Evolutionary conservation across 2,329 filamentous ascomycete genomes (phyloP).

Genomic region (Paracorniculantispora psalliotae): DNA sequence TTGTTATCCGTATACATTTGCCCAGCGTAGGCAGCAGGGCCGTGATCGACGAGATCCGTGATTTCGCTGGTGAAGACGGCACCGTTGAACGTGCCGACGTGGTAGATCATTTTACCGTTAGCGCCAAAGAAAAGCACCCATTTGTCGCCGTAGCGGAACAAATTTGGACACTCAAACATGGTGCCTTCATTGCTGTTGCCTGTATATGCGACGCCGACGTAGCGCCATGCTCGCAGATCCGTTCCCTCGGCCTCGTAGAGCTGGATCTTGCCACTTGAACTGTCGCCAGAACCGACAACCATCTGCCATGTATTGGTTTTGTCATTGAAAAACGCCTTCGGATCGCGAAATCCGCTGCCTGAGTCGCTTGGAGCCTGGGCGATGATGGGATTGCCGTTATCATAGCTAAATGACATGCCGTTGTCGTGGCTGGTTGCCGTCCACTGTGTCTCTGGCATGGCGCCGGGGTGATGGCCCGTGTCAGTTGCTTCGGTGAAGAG

Average conservation of each 20-base stretch:
- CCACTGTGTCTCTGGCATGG: slow-evolving; percentile 19
- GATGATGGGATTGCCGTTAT: neutral
- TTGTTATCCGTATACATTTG: slow-evolving; percentile 27
- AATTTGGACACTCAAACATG: slow-evolving; percentile 25
- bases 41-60: slow-evolving; percentile 21
- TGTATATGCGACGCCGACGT: slow-evolving; percentile 14
- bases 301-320: slow-evolving; percentile 22
- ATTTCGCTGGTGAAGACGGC: slow-evolving; percentile 22
- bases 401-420: slow-evolving; percentile 17
- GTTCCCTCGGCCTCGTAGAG: slow-evolving; percentile 18
- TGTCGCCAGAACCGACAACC: slow-evolving; percentile 19
- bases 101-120: slow-evolving; percentile 19
- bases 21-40: slow-evolving; percentile 25
- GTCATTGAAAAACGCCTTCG: slow-evolving; percentile 22
- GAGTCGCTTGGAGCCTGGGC: slow-evolving; percentile 13
- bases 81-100: slow-evolving; percentile 22
- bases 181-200: slow-evolving; percentile 23
- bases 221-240: slow-evolving; percentile 17
- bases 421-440: slow-evolving; percentile 21
- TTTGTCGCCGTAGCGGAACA: slow-evolving; percentile 23
- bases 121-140: slow-evolving; percentile 25
- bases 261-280: slow-evolving; percentile 18
- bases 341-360: slow-evolving; percentile 20
- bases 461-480: slow-evolving; percentile 19
- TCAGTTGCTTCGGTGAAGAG: slow-evolving; percentile 23